phyloP scores from a whole-genome alignment of 768 basidiomycete species.

The Serendipita indica region DNA sequence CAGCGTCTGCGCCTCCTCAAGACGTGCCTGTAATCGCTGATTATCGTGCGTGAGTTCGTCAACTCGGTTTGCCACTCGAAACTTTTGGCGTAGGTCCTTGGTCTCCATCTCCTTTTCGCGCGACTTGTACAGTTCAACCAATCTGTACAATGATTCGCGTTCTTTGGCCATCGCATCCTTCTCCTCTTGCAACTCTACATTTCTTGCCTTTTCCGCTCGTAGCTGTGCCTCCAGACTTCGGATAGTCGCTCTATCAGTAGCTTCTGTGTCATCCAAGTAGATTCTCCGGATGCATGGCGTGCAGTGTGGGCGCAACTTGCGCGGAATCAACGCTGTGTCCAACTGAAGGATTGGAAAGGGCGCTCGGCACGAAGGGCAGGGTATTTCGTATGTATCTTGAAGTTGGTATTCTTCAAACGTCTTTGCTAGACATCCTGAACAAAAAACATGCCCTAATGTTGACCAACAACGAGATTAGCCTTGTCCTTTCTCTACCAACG shows the following conservation, averaged over 20 bases:
- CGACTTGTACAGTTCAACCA: not conserved
- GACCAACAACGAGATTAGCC: not conserved
- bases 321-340: conserved; percentile 69
- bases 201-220: conserved; percentile 7
- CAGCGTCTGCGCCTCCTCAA: not conserved
- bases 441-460: conserved; percentile 4
- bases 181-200: not conserved
- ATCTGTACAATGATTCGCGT: not conserved
- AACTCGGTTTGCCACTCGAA: not conserved
- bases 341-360: conserved; percentile 41
- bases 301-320: conserved; percentile 47
- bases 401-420: conserved; percentile 1
- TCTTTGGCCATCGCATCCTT: not conserved
- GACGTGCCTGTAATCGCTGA: conserved; percentile 1
- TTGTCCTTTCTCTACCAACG: not conserved
- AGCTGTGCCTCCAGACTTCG: conserved; percentile 21
- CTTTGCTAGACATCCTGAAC: conserved; percentile 3
- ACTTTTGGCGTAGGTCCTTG: not conserved
- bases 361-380: not conserved
- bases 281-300: conserved; percentile 14
- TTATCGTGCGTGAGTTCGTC: conserved; percentile 6
- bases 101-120: not conserved
- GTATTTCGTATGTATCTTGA: not conserved
- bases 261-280: conserved; percentile 34
- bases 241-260: conserved; percentile 35